These are phyloP conservation scores for Talaromyces atroroseus DNA, from an alignment of 2,329 filamentous ascomycete species.

Conservation along the genomic window DNA sequence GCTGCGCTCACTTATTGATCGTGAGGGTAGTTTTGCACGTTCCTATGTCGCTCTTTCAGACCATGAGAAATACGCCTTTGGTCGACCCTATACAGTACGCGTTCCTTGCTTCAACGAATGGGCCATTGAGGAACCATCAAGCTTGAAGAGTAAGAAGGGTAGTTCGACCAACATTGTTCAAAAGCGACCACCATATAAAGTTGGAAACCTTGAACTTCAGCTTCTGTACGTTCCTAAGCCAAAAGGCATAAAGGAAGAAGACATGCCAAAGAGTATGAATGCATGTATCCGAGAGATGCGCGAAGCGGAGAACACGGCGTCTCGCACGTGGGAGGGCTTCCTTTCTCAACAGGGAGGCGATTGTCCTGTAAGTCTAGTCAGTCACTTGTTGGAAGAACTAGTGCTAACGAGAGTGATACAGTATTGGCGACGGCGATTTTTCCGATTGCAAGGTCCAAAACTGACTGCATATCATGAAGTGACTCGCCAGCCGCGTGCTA, in stretches of 20 bases:
- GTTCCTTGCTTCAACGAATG: constrained; percentile 98
- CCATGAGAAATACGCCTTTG: constrained; percentile 82
- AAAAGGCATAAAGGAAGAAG: constrained; percentile 78
- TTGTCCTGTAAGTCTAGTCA: constrained; percentile 69
- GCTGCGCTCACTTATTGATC: constrained; percentile 76
- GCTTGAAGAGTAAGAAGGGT: constrained; percentile 88
- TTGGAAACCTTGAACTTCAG: constrained; percentile 91
- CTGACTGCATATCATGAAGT: constrained; percentile 94
- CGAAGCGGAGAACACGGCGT: constrained; percentile 74
- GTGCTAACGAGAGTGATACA: constrained; percentile 44
- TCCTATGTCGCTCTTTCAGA: constrained; percentile 92
- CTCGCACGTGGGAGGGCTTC: constrained; percentile 77
- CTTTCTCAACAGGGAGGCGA: constrained; percentile 96
- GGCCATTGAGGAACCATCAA: constrained; percentile 86
- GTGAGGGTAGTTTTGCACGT: constrained; percentile 89
- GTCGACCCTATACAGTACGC: constrained; percentile 79
- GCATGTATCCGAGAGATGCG: constrained; percentile 89
- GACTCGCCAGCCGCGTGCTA: constrained; percentile 89
- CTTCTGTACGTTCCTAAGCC: constrained; percentile 91
- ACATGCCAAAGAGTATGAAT: constrained; percentile 99
- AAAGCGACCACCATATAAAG: constrained; percentile 83
- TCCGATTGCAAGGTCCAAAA: constrained; percentile 85
- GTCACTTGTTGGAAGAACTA: constrained; percentile 2
- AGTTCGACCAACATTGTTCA: constrained; percentile 53
- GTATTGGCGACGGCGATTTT: constrained; percentile 98